Conservation (phyloP, 352 stramenopile species). For the Phytophthora pseudosyringae region DNA sequence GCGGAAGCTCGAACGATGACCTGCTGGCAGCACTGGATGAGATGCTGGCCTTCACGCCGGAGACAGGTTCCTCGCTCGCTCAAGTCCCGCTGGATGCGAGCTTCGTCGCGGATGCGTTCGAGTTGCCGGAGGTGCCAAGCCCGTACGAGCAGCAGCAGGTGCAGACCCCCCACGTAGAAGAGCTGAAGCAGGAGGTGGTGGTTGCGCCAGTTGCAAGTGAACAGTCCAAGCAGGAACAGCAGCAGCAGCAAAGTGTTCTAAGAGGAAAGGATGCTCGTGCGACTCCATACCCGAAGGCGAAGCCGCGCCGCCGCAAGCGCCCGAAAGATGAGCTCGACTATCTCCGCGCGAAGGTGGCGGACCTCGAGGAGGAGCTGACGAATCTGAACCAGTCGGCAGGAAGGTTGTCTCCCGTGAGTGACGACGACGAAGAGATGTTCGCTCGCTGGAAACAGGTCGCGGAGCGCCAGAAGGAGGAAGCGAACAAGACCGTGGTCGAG, state of each 20-base stretch:
- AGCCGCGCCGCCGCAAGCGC: conserved; percentile 36
- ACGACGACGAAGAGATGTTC: conserved; percentile 34
- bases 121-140: conserved; percentile 27
- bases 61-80: neutral
- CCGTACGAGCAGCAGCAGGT: conserved; percentile 21
- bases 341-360: conserved; percentile 33
- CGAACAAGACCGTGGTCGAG: conserved; percentile 35
- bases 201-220: neutral
- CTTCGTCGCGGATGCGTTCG: conserved; percentile 25
- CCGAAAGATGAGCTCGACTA: conserved; percentile 51
- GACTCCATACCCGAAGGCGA: conserved; percentile 25
- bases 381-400: conserved; percentile 23
- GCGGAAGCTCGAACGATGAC: conserved; percentile 21
- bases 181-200: neutral
- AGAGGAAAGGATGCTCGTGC: conserved; percentile 24
- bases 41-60: conserved; percentile 30
- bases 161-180: neutral
- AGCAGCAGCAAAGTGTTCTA: neutral
- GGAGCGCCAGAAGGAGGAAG: conserved; percentile 39
- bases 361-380: conserved; percentile 38
- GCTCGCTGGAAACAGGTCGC: conserved; percentile 39
- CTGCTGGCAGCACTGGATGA: conserved; percentile 36
- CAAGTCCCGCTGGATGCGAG: conserved; percentile 17
- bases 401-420: conserved; percentile 18
- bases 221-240: conserved; percentile 2